These are phyloP conservation scores for Euphorbia pulcherrima DNA, from an alignment of 345 rosid genomes.

Conservation along the genomic window DNA sequence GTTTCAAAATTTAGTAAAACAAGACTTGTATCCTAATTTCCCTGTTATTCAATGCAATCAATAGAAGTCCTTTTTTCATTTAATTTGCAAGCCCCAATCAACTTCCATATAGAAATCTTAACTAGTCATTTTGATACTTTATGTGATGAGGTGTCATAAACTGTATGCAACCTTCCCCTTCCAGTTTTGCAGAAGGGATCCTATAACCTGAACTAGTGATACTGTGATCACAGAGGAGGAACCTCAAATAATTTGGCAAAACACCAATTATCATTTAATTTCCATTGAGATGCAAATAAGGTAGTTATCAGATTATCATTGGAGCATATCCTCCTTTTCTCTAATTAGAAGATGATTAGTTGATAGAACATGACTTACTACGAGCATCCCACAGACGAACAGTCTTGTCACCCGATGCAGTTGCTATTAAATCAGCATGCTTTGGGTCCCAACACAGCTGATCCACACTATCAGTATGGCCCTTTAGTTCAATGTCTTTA, in stretches of 20 bases:
- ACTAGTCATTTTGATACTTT: not conserved
- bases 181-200: not conserved
- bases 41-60: not conserved
- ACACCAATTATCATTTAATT: not conserved
- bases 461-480: conserved; percentile 98
- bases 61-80: not conserved
- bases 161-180: not conserved
- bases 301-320: not conserved
- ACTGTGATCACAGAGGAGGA: not conserved
- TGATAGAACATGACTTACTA: conserved; percentile 49
- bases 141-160: not conserved
- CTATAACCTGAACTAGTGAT: not conserved
- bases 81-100: not conserved
- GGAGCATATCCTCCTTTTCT: not conserved
- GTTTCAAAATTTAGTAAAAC: not conserved
- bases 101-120: not conserved
- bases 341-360: conserved; percentile 7
- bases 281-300: not conserved
- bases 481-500: conserved; percentile 87
- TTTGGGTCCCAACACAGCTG: conserved; percentile 99
- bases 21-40: not conserved
- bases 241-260: not conserved
- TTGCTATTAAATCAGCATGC: conserved; percentile 87
- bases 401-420: conserved; percentile 97
- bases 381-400: conserved; percentile 99